Evolutionary conservation across 2,329 filamentous ascomycete species (phyloP).

Genomic region (Verruconis gallopava): DNA sequence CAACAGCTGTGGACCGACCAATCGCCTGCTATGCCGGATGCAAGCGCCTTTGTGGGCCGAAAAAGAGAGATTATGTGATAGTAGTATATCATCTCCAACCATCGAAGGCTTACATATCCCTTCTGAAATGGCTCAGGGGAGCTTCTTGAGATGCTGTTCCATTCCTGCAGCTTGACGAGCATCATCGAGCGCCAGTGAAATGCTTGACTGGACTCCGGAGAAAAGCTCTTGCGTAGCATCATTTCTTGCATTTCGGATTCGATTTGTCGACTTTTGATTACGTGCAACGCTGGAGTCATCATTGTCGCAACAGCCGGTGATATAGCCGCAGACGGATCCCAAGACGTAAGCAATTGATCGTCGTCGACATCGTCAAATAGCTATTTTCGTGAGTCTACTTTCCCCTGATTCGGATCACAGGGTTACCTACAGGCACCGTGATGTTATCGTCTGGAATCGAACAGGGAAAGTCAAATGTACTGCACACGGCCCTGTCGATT

Average conservation of each 20-base stretch:
- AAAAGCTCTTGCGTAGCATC: not conserved
- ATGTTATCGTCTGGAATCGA: not conserved
- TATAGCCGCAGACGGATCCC: too few relatives aligned
- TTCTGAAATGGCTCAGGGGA: not conserved
- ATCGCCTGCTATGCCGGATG: not conserved
- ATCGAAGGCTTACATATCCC: not conserved
- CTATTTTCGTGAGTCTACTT: too few relatives aligned
- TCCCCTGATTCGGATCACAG: too few relatives aligned
- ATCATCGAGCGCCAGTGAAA: not conserved
- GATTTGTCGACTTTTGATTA: not conserved
- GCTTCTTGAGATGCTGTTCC: not conserved
- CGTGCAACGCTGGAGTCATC: not conserved
- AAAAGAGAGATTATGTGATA: not conserved
- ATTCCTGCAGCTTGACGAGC: not conserved
- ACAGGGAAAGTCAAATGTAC: not conserved
- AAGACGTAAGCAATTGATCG: not conserved
- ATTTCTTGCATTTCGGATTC: constrained; percentile 1
- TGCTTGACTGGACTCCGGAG: not conserved
- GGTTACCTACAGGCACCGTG: not conserved
- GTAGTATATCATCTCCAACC: not conserved
- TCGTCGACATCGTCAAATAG: not conserved
- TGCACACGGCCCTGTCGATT: not conserved
- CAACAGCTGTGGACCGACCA: not conserved
- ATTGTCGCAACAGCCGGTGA: too few relatives aligned
- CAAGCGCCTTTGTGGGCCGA: not conserved